Evolutionary conservation across 768 basidiomycete genomes (phyloP), one percentile per base, ranked within the genome.

Genomic region (Austroboletus eburneus): DNA sequence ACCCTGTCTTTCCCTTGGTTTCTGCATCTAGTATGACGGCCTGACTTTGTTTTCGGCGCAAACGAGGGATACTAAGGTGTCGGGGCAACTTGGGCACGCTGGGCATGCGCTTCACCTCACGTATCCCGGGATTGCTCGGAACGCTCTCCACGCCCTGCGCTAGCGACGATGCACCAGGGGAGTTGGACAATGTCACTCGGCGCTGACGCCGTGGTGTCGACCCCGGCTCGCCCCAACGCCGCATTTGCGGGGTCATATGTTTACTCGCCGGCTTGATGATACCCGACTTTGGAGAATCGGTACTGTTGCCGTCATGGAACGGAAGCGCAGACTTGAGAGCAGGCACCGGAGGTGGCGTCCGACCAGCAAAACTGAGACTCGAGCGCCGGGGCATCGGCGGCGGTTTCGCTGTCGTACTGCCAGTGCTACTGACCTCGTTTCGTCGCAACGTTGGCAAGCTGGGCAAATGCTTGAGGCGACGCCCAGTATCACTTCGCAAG

Each of bases 11-110:
- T 22, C 32, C 30, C 37, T 12, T 43, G 18, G 30, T 29, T 35
- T 27, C 55, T 5, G 3, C 37, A 5, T 35, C 50, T 29, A 14
- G 45, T 7, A 50, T 17, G 7, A 34, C 49, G 3, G 46, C 23
- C 38, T 49, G 52, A 46, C 55, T 49, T n/a, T 59, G 58, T 43
- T 62, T 66, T 21, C 64, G 63, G 16, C 63, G 54, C 33, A 64
- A 43, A 45, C 62, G 49, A 0, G 59, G 62, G 18, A 66, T 64
- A 36, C 64, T 64, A 23, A 64, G 46, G 20, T 57, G 52, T 33
- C 59, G 64, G 2, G 59, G 62, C 14, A 64, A 22, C 47, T 38
- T 62, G 13, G 62, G 64, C 33, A 52, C 18, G 39, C 55, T 64
- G 27, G 58, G 51, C 5, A 43, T 33, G 5, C 46, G 57, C 46